These are phyloP conservation scores for Ascodesmis nigricans DNA, from an alignment of 495 filamentous ascomycete species.

Conservation along the genomic window DNA sequence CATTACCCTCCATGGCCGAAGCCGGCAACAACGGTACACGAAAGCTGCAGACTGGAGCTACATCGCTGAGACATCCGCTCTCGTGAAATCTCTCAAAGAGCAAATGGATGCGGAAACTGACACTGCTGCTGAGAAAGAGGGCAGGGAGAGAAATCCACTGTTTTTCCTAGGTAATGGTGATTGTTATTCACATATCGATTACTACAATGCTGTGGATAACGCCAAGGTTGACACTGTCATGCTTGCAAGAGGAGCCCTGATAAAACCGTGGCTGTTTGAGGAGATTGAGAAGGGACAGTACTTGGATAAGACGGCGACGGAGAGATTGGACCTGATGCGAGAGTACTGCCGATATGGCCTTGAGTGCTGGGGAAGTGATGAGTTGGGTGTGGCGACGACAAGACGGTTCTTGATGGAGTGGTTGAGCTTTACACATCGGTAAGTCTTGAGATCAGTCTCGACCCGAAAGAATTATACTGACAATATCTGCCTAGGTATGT, in stretches of 20 bases:
- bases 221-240: conserved; percentile 70
- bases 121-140: conserved; percentile 55
- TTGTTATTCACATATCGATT: conserved; percentile 80
- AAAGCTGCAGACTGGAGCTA: conserved; percentile 76
- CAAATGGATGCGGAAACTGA: conserved; percentile 41
- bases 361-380: conserved; percentile 84
- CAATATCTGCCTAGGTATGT: conserved; percentile 34
- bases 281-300: conserved; percentile 84
- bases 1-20: conserved; percentile 81
- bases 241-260: conserved; percentile 73
- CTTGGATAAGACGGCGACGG: conserved; percentile 73
- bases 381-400: conserved; percentile 73
- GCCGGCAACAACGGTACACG: conserved; percentile 84
- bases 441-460: too few species aligned
- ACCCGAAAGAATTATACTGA: too few species aligned
- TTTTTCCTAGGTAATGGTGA: conserved; percentile 96
- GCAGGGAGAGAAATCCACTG: conserved; percentile 33
- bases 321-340: conserved; percentile 66
- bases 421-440: conserved; percentile 66
- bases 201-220: conserved; percentile 52
- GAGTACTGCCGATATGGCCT: conserved; percentile 78
- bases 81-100: conserved; percentile 56
- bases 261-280: conserved; percentile 97
- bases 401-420: conserved; percentile 83
- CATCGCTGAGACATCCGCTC: conserved; percentile 67